Evolutionary conservation across 768 basidiomycete genomes (phyloP).

Genomic region (Collybia sp.): DNA sequence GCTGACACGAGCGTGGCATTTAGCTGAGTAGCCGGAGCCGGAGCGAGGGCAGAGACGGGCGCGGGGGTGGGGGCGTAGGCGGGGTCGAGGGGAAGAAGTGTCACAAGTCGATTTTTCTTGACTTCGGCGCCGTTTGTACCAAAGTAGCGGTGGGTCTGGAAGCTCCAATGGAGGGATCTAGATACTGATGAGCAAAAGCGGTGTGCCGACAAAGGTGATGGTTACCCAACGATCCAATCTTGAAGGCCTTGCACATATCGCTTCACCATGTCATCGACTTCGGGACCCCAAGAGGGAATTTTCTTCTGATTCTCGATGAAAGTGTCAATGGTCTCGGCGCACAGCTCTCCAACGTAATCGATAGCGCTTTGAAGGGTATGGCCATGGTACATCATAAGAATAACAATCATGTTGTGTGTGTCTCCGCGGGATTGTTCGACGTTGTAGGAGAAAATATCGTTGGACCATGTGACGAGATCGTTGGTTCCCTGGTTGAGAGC

Average conservation of each 20-base stretch:
- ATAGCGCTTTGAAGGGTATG: slow-evolving; percentile 58
- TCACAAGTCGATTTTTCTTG: slow-evolving; percentile 48
- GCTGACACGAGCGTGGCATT: too few species aligned
- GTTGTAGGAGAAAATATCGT: slow-evolving; percentile 77
- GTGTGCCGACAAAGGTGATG: not conserved
- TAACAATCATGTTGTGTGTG: slow-evolving; percentile 70
- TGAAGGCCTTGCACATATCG: slow-evolving; percentile 60
- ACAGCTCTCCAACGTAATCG: slow-evolving; percentile 60
- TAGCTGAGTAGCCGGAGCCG: too few species aligned
- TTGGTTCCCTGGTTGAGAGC: slow-evolving; percentile 66
- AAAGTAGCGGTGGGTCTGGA: slow-evolving; percentile 66
- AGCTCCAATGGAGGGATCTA: slow-evolving; percentile 67
- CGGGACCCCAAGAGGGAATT: slow-evolving; percentile 60
- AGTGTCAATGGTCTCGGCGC: slow-evolving; percentile 46
- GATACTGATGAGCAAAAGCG: slow-evolving; percentile 2
- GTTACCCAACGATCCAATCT: slow-evolving; percentile 66
- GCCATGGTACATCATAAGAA: slow-evolving; percentile 59
- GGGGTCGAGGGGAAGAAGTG: slow-evolving; percentile 35
- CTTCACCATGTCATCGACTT: slow-evolving; percentile 53
- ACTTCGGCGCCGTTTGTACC: slow-evolving; percentile 50
- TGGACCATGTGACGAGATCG: slow-evolving; percentile 81
- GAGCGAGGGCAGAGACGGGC: too few species aligned
- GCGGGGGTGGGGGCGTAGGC: not conserved
- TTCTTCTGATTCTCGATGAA: slow-evolving; percentile 41
- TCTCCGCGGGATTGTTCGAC: slow-evolving; percentile 67